These are phyloP conservation scores for Talaromyces funiculosus DNA, from an alignment of 2,329 filamentous ascomycete species.

Conservation along the genomic window DNA sequence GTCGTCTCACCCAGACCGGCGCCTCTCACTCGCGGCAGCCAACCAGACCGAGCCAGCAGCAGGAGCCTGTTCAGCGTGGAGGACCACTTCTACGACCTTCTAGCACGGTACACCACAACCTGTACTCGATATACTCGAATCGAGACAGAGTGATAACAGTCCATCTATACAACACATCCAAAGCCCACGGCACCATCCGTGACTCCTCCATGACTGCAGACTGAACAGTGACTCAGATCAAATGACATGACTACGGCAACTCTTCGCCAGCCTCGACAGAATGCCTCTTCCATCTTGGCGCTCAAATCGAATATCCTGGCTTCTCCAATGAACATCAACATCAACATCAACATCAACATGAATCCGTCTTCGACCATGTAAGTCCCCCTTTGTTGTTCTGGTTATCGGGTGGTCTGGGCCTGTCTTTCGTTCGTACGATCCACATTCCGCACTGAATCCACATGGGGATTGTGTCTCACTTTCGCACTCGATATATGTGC, in stretches of 20 bases:
- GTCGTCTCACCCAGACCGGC: neutral
- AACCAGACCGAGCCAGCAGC: neutral
- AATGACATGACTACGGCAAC: constrained; percentile 6
- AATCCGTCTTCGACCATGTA: neutral
- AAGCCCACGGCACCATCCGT: neutral
- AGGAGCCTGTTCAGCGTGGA: neutral
- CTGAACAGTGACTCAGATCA: neutral
- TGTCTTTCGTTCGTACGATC: neutral
- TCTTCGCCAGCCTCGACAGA: constrained; percentile 1
- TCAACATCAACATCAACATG: neutral
- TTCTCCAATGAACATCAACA: neutral
- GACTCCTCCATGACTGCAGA: neutral
- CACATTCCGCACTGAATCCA: neutral
- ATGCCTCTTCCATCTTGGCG: constrained; percentile 4
- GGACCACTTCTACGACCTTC: neutral
- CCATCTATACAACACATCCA: neutral
- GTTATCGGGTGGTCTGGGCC: neutral
- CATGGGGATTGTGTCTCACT: neutral
- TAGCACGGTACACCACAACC: neutral
- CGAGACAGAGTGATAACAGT: neutral
- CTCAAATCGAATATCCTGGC: constrained; percentile 2
- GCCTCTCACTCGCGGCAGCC: neutral
- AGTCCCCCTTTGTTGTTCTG: neutral
- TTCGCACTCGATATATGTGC: constrained; percentile 1
- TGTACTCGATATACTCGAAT: neutral